phyloP scores from a whole-genome alignment of 176 grass and related monocot genomes.

The Cenchrus fungigraminus region DNA sequence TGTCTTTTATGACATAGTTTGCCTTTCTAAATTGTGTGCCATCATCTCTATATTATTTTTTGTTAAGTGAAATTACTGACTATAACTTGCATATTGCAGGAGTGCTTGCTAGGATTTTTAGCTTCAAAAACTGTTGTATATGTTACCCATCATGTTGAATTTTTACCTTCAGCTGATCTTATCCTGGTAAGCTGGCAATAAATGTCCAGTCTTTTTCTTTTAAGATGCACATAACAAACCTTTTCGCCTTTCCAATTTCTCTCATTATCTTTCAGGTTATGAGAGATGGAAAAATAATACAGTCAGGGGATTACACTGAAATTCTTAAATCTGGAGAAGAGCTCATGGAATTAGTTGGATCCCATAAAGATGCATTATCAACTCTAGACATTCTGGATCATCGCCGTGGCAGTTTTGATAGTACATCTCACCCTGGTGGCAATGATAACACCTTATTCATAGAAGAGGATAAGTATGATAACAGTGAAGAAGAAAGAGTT shows the following conservation, averaged over 20 bases:
- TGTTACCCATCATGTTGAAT: slow-evolving; percentile 82
- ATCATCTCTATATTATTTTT: background rate
- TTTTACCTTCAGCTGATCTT: slow-evolving; percentile 66
- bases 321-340: slow-evolving; percentile 65
- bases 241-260: slow-evolving; percentile 14
- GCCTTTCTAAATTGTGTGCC: background rate
- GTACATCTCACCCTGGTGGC: background rate
- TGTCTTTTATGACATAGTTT: background rate
- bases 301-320: slow-evolving; percentile 55
- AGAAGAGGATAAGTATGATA: background rate
- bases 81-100: slow-evolving; percentile 46
- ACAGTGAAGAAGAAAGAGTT: background rate
- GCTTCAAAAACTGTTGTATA: slow-evolving; percentile 72
- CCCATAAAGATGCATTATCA: slow-evolving; percentile 63
- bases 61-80: background rate
- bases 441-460: background rate
- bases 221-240: background rate
- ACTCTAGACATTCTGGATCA: slow-evolving; percentile 22
- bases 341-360: slow-evolving; percentile 55
- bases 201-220: background rate
- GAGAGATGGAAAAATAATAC: slow-evolving; percentile 68
- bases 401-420: background rate
- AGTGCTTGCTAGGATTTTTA: slow-evolving; percentile 62
- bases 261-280: slow-evolving; percentile 40
- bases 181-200: slow-evolving; percentile 52